phyloP scores from a whole-genome alignment of 305 asterid species.

The Solanum hybrid region DNA sequence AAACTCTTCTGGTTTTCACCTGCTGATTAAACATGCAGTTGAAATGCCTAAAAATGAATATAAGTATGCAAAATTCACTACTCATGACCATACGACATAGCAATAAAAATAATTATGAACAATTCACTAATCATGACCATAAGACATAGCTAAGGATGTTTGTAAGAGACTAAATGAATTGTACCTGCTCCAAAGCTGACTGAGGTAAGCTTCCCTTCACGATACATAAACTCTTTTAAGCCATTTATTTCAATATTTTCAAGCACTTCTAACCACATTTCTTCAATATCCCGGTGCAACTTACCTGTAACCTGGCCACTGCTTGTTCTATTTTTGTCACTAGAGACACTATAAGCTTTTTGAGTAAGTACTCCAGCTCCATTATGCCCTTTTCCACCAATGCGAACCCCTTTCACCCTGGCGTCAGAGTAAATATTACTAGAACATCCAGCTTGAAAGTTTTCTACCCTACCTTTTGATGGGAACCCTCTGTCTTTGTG shows the following conservation, averaged over 20 bases:
- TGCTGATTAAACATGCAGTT: not conserved
- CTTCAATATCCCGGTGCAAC: conserved; percentile 36
- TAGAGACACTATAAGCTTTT: conserved; percentile 18
- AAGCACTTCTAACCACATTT: conserved; percentile 82
- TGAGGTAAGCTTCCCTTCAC: conserved; percentile 79
- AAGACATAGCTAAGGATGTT: conserved; percentile 5
- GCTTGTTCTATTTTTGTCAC: conserved; percentile 20
- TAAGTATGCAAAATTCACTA: not conserved
- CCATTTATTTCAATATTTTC: conserved; percentile 49
- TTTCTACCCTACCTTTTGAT: conserved; percentile 13
- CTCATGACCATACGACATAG: not conserved
- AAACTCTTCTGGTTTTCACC: not conserved
- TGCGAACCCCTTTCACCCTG: conserved; percentile 26
- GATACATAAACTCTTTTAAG: conserved; percentile 66
- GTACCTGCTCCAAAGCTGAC: conserved; percentile 84
- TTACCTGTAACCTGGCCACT: conserved; percentile 24
- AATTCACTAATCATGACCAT: not conserved
- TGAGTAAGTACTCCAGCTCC: conserved; percentile 27
- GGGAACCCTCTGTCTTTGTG: conserved; percentile 14
- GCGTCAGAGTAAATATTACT: conserved; percentile 25
- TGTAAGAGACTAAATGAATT: not conserved
- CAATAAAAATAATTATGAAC: not conserved
- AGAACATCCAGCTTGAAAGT: conserved; percentile 37
- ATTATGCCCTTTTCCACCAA: conserved; percentile 20
- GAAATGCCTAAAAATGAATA: not conserved